Evolutionary conservation across 2,329 filamentous ascomycete species (phyloP).

Genomic region (Diplodia intermedia): DNA sequence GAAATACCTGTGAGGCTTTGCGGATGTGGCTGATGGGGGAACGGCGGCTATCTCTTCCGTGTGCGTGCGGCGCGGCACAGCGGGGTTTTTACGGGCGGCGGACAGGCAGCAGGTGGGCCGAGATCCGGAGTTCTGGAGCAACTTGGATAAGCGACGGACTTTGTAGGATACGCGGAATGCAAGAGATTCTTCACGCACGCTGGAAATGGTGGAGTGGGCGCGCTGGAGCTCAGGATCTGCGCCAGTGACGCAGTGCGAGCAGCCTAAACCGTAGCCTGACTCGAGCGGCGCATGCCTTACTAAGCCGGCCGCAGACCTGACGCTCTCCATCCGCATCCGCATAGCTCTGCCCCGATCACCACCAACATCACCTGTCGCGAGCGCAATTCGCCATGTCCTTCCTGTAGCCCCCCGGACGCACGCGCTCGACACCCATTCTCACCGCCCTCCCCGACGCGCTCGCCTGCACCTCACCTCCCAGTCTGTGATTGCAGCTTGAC

Average conservation of each 20-base stretch:
- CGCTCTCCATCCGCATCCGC: conserved; percentile 20
- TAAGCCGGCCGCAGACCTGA: conserved; percentile 13
- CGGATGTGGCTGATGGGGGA: conserved; percentile 3
- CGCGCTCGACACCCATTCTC: conserved; percentile 3
- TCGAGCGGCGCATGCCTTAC: conserved; percentile 11
- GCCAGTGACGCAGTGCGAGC: conserved; percentile 18
- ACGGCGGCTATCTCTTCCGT: conserved; percentile 4
- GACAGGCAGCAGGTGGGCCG: background rate
- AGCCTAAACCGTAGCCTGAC: conserved; percentile 17
- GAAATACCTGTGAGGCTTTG: conserved; percentile 74
- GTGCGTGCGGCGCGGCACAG: conserved; percentile 11
- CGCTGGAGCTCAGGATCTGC: conserved; percentile 7
- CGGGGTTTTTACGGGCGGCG: background rate
- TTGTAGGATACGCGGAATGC: conserved; percentile 23
- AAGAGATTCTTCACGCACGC: conserved; percentile 8
- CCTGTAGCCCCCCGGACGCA: conserved; percentile 8
- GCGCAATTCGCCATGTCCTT: conserved; percentile 21
- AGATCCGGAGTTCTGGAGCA: background rate
- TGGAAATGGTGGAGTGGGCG: background rate
- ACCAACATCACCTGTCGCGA: conserved; percentile 20
- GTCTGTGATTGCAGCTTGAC: conserved; percentile 19
- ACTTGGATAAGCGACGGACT: background rate
- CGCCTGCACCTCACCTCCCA: background rate
- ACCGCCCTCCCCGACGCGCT: background rate
- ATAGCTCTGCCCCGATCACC: conserved; percentile 29